phyloP scores from a whole-genome alignment of 768 basidiomycete species.

The Termitomyces sp. region DNA sequence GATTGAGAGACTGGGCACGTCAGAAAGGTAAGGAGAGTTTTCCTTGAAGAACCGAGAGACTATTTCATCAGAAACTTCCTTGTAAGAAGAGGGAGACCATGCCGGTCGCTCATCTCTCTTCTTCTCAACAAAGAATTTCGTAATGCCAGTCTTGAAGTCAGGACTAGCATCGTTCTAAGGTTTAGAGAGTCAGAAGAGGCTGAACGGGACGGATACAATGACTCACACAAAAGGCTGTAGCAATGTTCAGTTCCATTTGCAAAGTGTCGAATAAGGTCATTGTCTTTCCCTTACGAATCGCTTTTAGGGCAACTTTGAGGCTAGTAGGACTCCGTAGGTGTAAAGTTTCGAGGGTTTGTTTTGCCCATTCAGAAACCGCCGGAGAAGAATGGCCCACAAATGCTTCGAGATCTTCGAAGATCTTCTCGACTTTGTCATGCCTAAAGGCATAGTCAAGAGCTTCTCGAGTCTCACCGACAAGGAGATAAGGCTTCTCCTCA shows the following conservation, averaged over 20 bases:
- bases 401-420: constrained; percentile 51
- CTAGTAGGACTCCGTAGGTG: constrained; percentile 83
- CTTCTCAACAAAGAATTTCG: constrained; percentile 49
- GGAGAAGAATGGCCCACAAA: constrained; percentile 33
- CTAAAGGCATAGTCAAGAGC: constrained; percentile 81
- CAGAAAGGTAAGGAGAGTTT: constrained; percentile 40
- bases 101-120: constrained; percentile 37
- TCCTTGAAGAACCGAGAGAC: constrained; percentile 62
- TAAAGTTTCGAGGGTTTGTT: constrained; percentile 55
- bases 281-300: constrained; percentile 65
- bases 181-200: constrained; percentile 11
- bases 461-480: constrained; percentile 58
- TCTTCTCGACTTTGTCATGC: constrained; percentile 63
- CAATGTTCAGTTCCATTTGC: constrained; percentile 83
- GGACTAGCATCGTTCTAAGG: constrained; percentile 65
- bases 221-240: constrained; percentile 86
- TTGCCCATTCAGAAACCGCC: constrained; percentile 68
- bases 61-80: constrained; percentile 56
- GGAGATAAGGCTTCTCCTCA: constrained; percentile 44
- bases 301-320: constrained; percentile 81
- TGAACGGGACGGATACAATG: constrained; percentile 5
- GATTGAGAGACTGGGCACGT: constrained; percentile 38
- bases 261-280: constrained; percentile 62
- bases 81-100: constrained; percentile 67
- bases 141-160: constrained; percentile 84